A percentile compares a stretch with the other conserved stretches of the same genome.
phyloP scores from a whole-genome alignment of 2,329 filamentous ascomycete species.

The Fusarium sp. region DNA sequence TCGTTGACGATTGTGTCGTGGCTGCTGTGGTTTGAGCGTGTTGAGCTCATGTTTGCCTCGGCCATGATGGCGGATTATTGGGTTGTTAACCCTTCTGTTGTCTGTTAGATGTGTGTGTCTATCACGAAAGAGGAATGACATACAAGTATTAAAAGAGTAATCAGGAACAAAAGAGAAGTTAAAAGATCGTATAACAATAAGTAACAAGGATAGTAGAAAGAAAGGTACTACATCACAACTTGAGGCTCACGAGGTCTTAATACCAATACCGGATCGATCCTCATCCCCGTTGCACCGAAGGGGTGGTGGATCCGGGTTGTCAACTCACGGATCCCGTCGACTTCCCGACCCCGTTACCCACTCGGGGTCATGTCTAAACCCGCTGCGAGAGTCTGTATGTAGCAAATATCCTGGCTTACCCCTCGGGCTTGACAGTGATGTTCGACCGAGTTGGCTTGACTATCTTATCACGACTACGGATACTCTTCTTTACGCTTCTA shows the following conservation, averaged over 20 bases:
- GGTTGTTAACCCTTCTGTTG: background rate
- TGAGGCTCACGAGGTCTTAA: constrained; percentile 30
- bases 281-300: constrained; percentile 28
- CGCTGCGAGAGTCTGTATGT: constrained; percentile 9
- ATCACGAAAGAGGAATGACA: background rate
- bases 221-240: background rate
- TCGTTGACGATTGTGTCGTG: constrained; percentile 34
- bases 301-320: constrained; percentile 10
- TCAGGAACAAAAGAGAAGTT: constrained; percentile 9
- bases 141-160: constrained; percentile 27
- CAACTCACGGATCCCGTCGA: constrained; percentile 29
- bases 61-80: constrained; percentile 12
- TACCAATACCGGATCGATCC: constrained; percentile 12
- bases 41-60: constrained; percentile 17
- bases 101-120: background rate
- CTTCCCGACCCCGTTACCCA: constrained; percentile 21
- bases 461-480: background rate
- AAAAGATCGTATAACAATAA: background rate
- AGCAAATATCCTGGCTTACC: constrained; percentile 30
- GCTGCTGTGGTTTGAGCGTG: constrained; percentile 30
- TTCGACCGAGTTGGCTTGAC: constrained; percentile 2
- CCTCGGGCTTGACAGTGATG: constrained; percentile 4
- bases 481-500: background rate
- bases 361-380: constrained; percentile 16
- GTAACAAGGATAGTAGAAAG: background rate